phyloP scores from a whole-genome alignment of 345 rosid genomes.

The Mercurialis annua region DNA sequence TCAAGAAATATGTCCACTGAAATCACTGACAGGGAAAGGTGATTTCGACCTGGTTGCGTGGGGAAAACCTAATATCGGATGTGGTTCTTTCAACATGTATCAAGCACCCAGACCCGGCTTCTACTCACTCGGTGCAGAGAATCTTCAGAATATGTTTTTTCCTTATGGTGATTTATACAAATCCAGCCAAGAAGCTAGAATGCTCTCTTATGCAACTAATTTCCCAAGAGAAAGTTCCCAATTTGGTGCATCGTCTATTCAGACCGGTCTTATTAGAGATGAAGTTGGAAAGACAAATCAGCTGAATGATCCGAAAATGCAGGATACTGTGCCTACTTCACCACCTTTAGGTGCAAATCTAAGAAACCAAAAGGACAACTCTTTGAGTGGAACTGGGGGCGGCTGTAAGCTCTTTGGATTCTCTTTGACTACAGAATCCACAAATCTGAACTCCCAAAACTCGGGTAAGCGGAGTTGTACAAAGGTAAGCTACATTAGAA shows the following conservation, averaged over 20 bases:
- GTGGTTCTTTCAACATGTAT: conserved; percentile 41
- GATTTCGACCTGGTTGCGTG: conserved; percentile 52
- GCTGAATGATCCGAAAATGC: conserved; percentile 35
- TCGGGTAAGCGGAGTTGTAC: conserved; percentile 88
- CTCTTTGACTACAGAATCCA: conserved; percentile 54
- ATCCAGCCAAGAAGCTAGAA: conserved; percentile 34
- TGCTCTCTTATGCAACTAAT: conserved; percentile 30
- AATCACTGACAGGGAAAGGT: conserved; percentile 49
- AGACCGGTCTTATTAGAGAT: conserved; percentile 28
- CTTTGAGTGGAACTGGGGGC: conserved; percentile 36
- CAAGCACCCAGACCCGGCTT: conserved; percentile 47
- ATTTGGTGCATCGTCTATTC: conserved; percentile 30
- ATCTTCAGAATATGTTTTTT: conserved; percentile 38
- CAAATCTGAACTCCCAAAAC: conserved; percentile 45
- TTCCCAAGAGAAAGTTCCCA: conserved; percentile 39
- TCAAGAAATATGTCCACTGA: conserved; percentile 85
- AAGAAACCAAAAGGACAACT: conserved; percentile 36
- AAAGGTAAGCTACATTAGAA: conserved; percentile 50
- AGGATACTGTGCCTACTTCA: conserved; percentile 38
- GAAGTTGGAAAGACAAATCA: conserved; percentile 37
- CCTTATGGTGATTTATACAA: conserved; percentile 40
- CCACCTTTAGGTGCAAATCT: conserved; percentile 34
- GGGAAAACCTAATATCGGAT: conserved; percentile 46
- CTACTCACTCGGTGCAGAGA: conserved; percentile 51
- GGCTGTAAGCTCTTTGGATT: conserved; percentile 88